Conservation (phyloP, 2,329 filamentous ascomycete species). For the Colletotrichum musae region DNA sequence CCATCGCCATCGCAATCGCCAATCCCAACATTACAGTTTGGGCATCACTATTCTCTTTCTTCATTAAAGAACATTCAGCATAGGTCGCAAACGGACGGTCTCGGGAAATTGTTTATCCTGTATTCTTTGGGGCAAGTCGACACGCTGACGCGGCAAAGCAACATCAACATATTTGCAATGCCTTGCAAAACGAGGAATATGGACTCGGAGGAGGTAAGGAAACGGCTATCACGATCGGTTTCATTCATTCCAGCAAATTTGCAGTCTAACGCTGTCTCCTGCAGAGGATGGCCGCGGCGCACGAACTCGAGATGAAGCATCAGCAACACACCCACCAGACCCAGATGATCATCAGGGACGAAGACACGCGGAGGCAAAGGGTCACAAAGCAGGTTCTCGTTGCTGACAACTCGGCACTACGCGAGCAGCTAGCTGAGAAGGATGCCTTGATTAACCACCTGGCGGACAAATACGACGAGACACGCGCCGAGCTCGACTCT, state of each 20-base stretch:
- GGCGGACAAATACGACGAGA: conserved; percentile 55
- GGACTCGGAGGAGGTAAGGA: conserved; percentile 36
- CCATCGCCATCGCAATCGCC: conserved; percentile 4
- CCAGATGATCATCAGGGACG: conserved; percentile 79
- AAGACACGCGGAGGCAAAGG: conserved; percentile 79
- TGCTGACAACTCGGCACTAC: conserved; percentile 80
- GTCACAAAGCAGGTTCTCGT: conserved; percentile 80
- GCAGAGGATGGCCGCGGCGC: conserved; percentile 62
- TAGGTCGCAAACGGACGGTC: too few relatives aligned
- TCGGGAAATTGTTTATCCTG: not conserved
- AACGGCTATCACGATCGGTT: not conserved
- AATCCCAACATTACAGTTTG: conserved; percentile 11
- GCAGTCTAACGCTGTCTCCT: not conserved
- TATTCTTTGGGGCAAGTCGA: not conserved
- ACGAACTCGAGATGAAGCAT: conserved; percentile 78
- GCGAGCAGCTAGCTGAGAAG: conserved; percentile 72
- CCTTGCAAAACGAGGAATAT: conserved; percentile 40
- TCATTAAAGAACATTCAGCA: not conserved
- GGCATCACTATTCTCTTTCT: conserved; percentile 7
- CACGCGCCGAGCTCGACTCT: conserved; percentile 59
- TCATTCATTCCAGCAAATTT: not conserved
- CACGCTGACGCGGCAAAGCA: conserved; percentile 36
- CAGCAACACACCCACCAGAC: conserved; percentile 75
- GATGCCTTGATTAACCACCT: conserved; percentile 71
- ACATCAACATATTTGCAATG: conserved; percentile 22